Evolutionary conservation across 768 basidiomycete species (phyloP), one percentile per base, ranked within the genome.

Genomic region (Vararia minispora): DNA sequence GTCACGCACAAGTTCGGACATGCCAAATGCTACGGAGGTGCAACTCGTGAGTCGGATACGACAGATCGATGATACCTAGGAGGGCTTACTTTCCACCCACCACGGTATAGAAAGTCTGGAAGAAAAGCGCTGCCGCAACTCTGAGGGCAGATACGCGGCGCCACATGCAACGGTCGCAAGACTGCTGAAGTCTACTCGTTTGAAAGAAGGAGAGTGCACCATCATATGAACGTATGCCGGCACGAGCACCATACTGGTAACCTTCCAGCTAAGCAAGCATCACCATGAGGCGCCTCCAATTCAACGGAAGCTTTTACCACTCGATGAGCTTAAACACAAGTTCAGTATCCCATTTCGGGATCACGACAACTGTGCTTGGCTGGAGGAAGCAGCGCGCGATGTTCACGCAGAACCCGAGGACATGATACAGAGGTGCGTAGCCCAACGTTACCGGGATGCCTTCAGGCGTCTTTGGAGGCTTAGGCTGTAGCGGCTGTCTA

Each of bases 391-490:
- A 45, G 17, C 71, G 68, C 52, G 83, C 68, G 8, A 60, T 55
- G 42, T 67, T 64, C 1, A 58, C 37, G 39, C 78, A 68, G 13
- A 82, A 59, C 1, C 67, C 85, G 46, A 73, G 82, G 1, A 66
- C 58, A 45, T 87, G 84, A 45, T 82, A 73, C 25, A 85, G 60
- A 0, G 84, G 84, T 1, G 86, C 57, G 43, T 76, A 74, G 0
- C 64, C 75, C 31, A 86, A 64, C 0, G 47, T 46, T 4, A 75
- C 55, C 3, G 74, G 70, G 4, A 66, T 52, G 21, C 65, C 66
- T 38, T 64, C 64, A 3, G 69, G 69, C 4, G 61, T 66, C 3
- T 52, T 48, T 20, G 61, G 63, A 6, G 49, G 49, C 22, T 59
- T 60, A 10, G 63, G 61, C 70, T 73, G 30, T 40, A 13, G 11